These are phyloP conservation scores for Triticum turgidum DNA, from an alignment of 176 grass and related monocot species.

Conservation along the genomic window DNA sequence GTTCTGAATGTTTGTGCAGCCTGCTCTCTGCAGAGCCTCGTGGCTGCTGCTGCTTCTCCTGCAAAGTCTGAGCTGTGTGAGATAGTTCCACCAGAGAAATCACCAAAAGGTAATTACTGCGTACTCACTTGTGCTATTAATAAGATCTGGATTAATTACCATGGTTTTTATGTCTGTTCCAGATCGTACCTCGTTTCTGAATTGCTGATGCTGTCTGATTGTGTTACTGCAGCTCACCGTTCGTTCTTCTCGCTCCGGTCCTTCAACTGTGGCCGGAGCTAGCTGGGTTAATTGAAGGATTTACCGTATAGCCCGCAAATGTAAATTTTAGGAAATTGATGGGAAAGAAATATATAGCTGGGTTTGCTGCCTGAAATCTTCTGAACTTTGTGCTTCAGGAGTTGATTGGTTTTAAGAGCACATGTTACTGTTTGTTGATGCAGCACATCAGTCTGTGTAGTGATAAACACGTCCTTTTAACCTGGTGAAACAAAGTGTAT, in stretches of 20 bases:
- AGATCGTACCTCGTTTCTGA: neutral
- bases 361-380: neutral
- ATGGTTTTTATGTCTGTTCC: neutral
- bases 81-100: conserved; percentile 33
- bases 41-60: conserved; percentile 27
- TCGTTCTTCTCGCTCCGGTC: conserved; percentile 46
- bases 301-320: neutral
- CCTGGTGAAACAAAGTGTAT: neutral
- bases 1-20: neutral
- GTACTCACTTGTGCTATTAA: neutral
- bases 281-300: neutral
- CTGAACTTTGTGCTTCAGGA: neutral
- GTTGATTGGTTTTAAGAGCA: neutral
- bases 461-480: neutral
- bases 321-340: conserved; percentile 11
- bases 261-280: conserved; percentile 40
- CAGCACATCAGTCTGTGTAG: neutral
- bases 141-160: neutral
- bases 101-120: conserved; percentile 31
- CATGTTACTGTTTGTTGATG: neutral
- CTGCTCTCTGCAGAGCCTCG: conserved; percentile 38
- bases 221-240: conserved; percentile 31
- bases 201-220: neutral
- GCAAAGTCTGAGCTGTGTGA: conserved; percentile 35
- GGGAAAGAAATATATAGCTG: neutral